phyloP scores from a whole-genome alignment of 768 basidiomycete genomes.

The Rhizopogon vesiculosus region DNA sequence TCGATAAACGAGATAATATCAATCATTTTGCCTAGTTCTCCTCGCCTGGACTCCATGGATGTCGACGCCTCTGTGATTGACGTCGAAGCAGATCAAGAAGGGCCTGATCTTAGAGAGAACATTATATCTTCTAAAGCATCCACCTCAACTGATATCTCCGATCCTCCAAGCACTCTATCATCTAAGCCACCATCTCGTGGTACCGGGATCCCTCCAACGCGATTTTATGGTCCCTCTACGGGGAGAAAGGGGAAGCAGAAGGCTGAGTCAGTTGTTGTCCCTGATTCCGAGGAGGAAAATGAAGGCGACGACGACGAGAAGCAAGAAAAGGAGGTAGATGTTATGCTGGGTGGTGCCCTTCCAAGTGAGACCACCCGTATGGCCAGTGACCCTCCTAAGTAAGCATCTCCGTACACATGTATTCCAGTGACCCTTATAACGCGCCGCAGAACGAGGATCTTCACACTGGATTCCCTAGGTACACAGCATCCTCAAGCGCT shows the following conservation, averaged over 20 bases:
- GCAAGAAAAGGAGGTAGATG: constrained; percentile 27
- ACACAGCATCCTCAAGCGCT: constrained; percentile 61
- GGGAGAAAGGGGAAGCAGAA: constrained; percentile 2
- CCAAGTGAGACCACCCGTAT: constrained; percentile 11
- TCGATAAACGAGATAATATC: no score
- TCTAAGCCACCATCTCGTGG: constrained; percentile 4
- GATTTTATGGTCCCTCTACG: constrained; percentile 18
- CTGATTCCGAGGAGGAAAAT: constrained; percentile 14
- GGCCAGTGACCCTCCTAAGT: constrained; percentile 16
- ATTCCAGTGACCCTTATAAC: neutral
- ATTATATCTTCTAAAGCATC: neutral
- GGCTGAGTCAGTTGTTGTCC: neutral
- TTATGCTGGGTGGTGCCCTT: constrained; percentile 17
- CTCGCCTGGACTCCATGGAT: constrained; percentile 18
- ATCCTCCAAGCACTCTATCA: neutral
- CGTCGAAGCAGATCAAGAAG: neutral
- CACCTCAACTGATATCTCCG: neutral
- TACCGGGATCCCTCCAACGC: constrained; percentile 11
- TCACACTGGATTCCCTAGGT: constrained; percentile 89
- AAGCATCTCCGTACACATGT: neutral
- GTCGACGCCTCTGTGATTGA: constrained; percentile 10
- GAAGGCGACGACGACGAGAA: constrained; percentile 23
- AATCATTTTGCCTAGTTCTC: constrained; percentile 7
- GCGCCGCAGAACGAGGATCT: constrained; percentile 62
- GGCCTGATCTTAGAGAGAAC: neutral